A percentile compares a stretch with the other conserved stretches of the same genome.
phyloP scores from a whole-genome alignment of 2,329 filamentous ascomycete genomes.

The Hyphodiscus sp. region DNA sequence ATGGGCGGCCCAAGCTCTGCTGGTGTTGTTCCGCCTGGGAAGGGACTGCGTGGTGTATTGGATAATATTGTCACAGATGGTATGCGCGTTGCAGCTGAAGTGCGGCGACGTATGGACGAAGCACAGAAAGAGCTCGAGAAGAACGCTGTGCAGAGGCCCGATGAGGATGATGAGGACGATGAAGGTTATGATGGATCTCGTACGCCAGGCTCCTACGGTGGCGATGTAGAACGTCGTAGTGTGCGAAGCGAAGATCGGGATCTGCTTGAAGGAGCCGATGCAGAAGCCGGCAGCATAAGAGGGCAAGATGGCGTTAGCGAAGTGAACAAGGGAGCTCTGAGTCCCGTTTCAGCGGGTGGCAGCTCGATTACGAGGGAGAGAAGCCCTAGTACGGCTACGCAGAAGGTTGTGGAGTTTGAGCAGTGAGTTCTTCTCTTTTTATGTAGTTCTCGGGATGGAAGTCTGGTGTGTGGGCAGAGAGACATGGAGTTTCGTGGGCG shows the following conservation, averaged over 20 bases:
- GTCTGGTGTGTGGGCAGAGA: background rate
- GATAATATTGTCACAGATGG: slow-evolving; percentile 98
- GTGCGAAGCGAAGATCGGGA: slow-evolving; percentile 64
- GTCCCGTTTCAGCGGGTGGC: slow-evolving; percentile 16
- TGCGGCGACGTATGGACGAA: slow-evolving; percentile 88
- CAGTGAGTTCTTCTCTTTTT: slow-evolving; percentile 14
- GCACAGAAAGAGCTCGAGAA: slow-evolving; percentile 87
- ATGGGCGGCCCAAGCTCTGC: slow-evolving; percentile 24
- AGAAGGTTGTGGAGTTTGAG: slow-evolving; percentile 43
- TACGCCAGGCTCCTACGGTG: slow-evolving; percentile 42
- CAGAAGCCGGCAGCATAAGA: slow-evolving; percentile 47
- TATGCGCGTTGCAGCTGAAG: slow-evolving; percentile 91
- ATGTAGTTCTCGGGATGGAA: background rate
- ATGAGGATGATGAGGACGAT: slow-evolving; percentile 64
- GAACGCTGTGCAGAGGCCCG: slow-evolving; percentile 61
- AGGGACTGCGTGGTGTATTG: slow-evolving; percentile 82
- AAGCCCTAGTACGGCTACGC: slow-evolving; percentile 28
- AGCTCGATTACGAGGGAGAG: slow-evolving; percentile 24
- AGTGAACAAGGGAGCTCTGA: slow-evolving; percentile 12
- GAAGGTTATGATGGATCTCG: slow-evolving; percentile 54
- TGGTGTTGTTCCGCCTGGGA: slow-evolving; percentile 39
- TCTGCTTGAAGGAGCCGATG: slow-evolving; percentile 68
- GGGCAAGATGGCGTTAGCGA: slow-evolving; percentile 23
- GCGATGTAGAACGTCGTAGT: slow-evolving; percentile 55
- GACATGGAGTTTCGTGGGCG: background rate